Percentiles rank a stretch among this genome's conserved stretches.
These are phyloP conservation scores for Colletotrichum kahawae DNA, from an alignment of 2,329 filamentous ascomycete species.

Conservation along the genomic window DNA sequence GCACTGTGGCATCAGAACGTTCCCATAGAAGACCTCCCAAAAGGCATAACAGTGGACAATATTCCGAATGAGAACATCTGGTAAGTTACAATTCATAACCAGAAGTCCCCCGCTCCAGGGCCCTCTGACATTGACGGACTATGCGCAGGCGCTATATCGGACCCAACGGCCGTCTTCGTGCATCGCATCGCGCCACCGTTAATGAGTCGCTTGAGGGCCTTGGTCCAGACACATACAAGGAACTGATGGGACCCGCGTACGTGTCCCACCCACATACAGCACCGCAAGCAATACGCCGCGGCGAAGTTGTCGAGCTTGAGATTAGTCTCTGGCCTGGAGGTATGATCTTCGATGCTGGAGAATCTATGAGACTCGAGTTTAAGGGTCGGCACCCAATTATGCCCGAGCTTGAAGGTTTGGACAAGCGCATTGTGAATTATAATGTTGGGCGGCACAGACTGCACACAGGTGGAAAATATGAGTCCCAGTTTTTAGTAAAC, in stretches of 20 bases:
- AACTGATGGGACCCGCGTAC: neutral
- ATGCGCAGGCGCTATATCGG: neutral
- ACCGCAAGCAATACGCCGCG: neutral
- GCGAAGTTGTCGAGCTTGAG: neutral
- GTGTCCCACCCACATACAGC: neutral
- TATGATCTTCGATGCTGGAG: neutral
- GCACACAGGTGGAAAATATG: neutral
- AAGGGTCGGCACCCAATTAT: neutral
- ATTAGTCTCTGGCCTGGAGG: neutral
- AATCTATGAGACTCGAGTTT: neutral
- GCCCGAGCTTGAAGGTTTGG: neutral
- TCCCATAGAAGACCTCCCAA: neutral
- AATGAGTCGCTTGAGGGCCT: neutral
- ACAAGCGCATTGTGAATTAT: neutral
- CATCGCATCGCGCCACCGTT: neutral
- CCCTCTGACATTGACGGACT: neutral
- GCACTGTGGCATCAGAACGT: neutral
- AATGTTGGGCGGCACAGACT: neutral
- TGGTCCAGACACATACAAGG: neutral
- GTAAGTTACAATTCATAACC: neutral
- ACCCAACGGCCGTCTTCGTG: neutral
- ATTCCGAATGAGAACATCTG: neutral
- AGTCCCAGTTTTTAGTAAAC: neutral
- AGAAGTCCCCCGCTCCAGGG: rapidly evolving
- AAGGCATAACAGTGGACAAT: neutral